Evolutionary conservation across 140 eudicot genomes (phyloP).

Genomic region (Ambrosia hybrid): DNA sequence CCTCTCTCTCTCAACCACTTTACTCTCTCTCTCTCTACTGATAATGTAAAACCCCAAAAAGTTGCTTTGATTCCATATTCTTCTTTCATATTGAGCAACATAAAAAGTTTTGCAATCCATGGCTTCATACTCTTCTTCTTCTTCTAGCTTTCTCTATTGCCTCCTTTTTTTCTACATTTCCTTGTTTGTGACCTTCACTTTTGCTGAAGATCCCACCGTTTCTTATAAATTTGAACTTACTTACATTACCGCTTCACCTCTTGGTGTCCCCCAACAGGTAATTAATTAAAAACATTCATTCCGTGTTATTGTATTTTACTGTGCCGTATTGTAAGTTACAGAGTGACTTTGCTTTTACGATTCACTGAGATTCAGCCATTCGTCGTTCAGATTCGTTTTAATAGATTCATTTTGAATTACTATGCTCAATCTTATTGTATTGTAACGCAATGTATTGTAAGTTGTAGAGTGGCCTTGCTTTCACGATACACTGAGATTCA

Average conservation of each 20-base stretch:
- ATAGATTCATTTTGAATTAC: too few species aligned
- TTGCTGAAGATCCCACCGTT: conserved; percentile 87
- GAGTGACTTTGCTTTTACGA: too few species aligned
- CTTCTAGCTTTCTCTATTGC: conserved; percentile 32
- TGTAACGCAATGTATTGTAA: too few species aligned
- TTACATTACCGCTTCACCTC: conserved; percentile 91
- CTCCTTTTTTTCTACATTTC: too few species aligned
- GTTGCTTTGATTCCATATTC: conserved; percentile 23
- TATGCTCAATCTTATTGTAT: too few species aligned
- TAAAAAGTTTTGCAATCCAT: conserved; percentile 26
- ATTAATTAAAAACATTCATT: too few species aligned
- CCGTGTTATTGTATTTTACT: too few species aligned
- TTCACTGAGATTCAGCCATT: too few species aligned
- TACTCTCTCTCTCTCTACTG: conserved; percentile 31
- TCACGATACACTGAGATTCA: too few species aligned
- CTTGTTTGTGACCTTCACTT: conserved; percentile 52
- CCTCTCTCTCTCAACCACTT: conserved; percentile 20
- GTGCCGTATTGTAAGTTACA: too few species aligned
- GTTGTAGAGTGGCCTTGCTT: too few species aligned
- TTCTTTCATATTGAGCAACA: conserved; percentile 9
- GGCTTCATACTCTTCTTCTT: conserved; percentile 35
- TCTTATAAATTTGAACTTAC: conserved; percentile 84
- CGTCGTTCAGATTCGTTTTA: too few species aligned
- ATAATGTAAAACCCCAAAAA: conserved; percentile 66
- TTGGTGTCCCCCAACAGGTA: conserved; percentile 82